Evolutionary conservation across 2,329 filamentous ascomycete genomes (phyloP).

Genomic region (Paracamarosporium sp.): DNA sequence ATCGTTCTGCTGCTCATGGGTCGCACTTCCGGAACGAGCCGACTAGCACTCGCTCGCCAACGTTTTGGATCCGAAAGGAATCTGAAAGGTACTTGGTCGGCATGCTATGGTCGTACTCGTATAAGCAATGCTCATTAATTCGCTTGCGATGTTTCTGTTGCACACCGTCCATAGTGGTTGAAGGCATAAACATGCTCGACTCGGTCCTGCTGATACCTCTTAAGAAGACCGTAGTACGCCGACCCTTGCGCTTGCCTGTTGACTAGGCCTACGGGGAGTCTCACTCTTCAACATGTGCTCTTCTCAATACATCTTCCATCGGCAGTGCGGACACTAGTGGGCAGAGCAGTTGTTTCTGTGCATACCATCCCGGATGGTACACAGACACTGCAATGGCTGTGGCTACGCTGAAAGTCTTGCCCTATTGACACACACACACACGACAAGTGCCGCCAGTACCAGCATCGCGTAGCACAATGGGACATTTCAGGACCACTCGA

Average conservation of each 20-base stretch:
- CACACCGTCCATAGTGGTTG: not conserved
- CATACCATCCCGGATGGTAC: constrained; percentile 31
- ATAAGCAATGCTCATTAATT: not conserved
- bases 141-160: not conserved
- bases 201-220: not conserved
- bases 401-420: constrained; percentile 31
- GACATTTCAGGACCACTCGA: constrained; percentile 26
- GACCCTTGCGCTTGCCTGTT: not conserved
- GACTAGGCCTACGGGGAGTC: not conserved
- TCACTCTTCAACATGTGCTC: constrained; percentile 34
- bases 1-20: not conserved
- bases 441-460: constrained; percentile 28
- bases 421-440: constrained; percentile 30
- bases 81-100: not conserved
- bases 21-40: too few species aligned
- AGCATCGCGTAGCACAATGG: constrained; percentile 17
- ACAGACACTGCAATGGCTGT: constrained; percentile 28
- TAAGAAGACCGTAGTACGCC: not conserved
- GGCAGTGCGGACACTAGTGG: constrained; percentile 39
- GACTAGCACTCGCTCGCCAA: not conserved
- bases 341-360: constrained; percentile 38
- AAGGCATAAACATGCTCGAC: not conserved
- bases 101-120: not conserved
- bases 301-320: constrained; percentile 39
- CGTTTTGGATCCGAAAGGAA: not conserved